Evolutionary conservation across 352 stramenopile species (phyloP), one percentile per base, ranked within the genome.

Genomic region (Phytophthora podocarpi): DNA sequence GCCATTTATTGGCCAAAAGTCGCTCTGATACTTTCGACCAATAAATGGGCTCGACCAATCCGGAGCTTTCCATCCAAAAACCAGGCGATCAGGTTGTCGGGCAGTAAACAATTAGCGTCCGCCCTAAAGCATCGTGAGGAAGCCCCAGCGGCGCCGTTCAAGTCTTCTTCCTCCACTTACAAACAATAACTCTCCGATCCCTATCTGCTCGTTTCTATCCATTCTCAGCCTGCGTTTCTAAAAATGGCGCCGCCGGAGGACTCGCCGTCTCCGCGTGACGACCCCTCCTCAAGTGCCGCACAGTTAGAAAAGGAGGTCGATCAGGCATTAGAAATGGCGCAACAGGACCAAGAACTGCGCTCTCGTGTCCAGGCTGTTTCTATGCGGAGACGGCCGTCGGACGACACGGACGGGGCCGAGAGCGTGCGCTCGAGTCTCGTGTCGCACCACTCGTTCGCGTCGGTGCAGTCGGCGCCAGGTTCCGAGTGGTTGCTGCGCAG

Each of bases 301-400:
- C 7, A 64, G 40, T 26, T 62, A n/a, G 59, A 67, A 15, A 28
- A 34, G 36, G 52, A 58, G 7, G 61, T 56, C 28, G 51, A 59
- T 8, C 39, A 54, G 3, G 63, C 62, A 8, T 53, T 67, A 32
- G 57, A 41, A 26, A 27, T 39, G 26, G 40, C 36, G 23, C 51
- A 76, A 18, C 64, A 73, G 1, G 64, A 74, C 3, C 67, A 72
- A 15, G 40, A 49, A 23, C 50, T 77, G 41, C 74, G 66, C 15
- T 78, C 77, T 9, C 77, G 77, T 8, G 77, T 87, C n/a, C 58
- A 76, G 30, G 72, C 80, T 13, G 72, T 87, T 35, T 80, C 70
- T 5, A 63, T 67, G 47, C 74, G 77, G 8, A 47, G 77, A 41
- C 70, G 74, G 13, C 77, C 63, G 8, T 84, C 77, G 8, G 71